phyloP scores from a whole-genome alignment of 73 alveolate species.

The Paramecium caudatum region DNA sequence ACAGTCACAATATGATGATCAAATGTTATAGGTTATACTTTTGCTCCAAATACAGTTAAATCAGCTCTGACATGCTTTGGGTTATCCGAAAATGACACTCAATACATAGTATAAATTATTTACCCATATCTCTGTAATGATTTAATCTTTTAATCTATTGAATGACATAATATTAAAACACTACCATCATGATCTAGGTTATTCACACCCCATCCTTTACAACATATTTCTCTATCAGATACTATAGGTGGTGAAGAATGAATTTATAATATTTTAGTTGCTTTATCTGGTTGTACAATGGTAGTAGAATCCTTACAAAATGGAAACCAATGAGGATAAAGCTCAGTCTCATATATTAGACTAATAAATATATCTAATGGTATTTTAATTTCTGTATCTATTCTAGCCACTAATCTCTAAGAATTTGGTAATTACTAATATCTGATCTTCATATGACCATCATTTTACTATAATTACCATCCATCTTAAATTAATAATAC shows the following conservation, averaged over 20 bases:
- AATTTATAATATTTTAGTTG: conserved; percentile 34
- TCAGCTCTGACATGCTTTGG: conserved; percentile 37
- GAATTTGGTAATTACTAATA: conserved; percentile 67
- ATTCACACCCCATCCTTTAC: conserved; percentile 63
- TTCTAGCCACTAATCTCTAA: conserved; percentile 53
- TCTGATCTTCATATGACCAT: conserved; percentile 42
- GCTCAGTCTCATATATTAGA: conserved; percentile 70
- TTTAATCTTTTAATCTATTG: conserved; percentile 6
- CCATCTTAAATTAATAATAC: conserved; percentile 54
- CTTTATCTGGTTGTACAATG: conserved; percentile 25
- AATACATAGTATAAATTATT: not conserved
- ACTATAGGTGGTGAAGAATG: conserved; percentile 27
- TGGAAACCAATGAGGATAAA: conserved; percentile 75
- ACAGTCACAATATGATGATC: conserved; percentile 26
- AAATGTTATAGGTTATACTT: not conserved
- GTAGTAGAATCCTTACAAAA: conserved; percentile 58
- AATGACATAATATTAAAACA: conserved; percentile 48
- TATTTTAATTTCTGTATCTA: conserved; percentile 71
- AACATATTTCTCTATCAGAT: conserved; percentile 58
- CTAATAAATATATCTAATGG: conserved; percentile 62
- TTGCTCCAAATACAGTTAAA: conserved; percentile 44
- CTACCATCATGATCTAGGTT: conserved; percentile 59
- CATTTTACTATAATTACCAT: conserved; percentile 44
- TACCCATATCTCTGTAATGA: conserved; percentile 39
- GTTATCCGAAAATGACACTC: conserved; percentile 22